phyloP scores from a whole-genome alignment of 495 filamentous ascomycete genomes.

The Penicillium atrosanguineum region DNA sequence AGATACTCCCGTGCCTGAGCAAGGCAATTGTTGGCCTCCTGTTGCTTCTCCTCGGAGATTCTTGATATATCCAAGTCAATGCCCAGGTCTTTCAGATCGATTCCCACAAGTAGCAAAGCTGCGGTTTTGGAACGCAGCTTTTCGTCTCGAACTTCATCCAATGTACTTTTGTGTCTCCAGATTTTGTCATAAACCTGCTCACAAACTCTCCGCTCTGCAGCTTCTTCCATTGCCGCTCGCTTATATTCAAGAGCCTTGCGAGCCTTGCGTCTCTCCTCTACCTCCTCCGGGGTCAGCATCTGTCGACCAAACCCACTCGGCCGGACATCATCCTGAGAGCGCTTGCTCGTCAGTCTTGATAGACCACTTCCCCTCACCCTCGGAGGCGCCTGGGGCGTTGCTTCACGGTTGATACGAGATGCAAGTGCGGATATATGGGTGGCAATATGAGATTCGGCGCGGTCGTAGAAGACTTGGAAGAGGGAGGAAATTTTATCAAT shows the following conservation, averaged over 20 bases:
- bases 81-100: conserved; percentile 81
- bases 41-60: conserved; percentile 58
- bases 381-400: conserved; percentile 48
- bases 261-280: conserved; percentile 73
- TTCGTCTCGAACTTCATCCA: conserved; percentile 94
- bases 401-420: conserved; percentile 66
- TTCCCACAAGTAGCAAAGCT: conserved; percentile 83
- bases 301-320: conserved; percentile 59
- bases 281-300: conserved; percentile 88
- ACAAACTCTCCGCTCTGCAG: conserved; percentile 83
- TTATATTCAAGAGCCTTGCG: conserved; percentile 75
- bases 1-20: conserved; percentile 71
- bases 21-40: conserved; percentile 69
- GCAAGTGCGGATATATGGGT: conserved; percentile 85
- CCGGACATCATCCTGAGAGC: conserved; percentile 28
- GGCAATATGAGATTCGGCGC: conserved; percentile 76
- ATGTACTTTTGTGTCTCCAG: conserved; percentile 85
- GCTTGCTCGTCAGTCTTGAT: conserved; percentile 24
- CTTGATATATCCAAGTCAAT: conserved; percentile 61
- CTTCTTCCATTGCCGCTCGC: conserved; percentile 77
- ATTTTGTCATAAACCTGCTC: conserved; percentile 83
- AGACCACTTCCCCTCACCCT: conserved; percentile 18
- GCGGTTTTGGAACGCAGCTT: conserved; percentile 94
- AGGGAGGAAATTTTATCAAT: conserved; percentile 80
- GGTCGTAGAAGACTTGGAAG: conserved; percentile 92